Evolutionary conservation across 768 basidiomycete species (phyloP), one percentile per base, ranked within the genome.

Genomic region (Coprinellus aureogranulatus): DNA sequence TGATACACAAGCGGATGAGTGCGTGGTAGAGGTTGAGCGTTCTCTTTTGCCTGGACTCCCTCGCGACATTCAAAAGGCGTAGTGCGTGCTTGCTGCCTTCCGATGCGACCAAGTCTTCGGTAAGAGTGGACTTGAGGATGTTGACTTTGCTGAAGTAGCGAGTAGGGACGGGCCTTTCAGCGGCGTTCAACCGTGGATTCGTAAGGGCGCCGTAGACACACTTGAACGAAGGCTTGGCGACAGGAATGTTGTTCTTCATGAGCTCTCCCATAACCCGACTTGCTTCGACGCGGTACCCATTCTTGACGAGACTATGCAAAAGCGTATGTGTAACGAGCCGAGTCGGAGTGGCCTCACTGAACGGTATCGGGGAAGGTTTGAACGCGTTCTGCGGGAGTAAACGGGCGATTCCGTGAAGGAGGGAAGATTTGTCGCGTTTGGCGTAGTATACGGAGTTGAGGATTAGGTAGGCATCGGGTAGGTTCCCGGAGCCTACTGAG

Each of bases 311-410:
- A 28, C 79, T 77, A 50, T 92, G 90, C 10, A 92, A 61, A 40
- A 92, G 75, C 26, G 77, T 72, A 62, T 92, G 89, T 0, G 83
- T 79, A 18, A 85, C 71, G 2, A 91, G 73, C 22, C 82, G 83
- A 2, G 83, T 79, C 25, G 89, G 81, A 10, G 88, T 70, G 0
- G 77, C 68, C 34, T 68, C 71, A 48, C 77, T 75, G 59, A 87
- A 84, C 16, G 77, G 26, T 25, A 68, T 59, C 16, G 60, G 59
- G 2, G 55, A 50, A 14, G 59, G 39, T 41, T 54, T 56, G 26
- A 58, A 31, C 10, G 39, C 59, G 20, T 53, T 45, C 23, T 58
- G 47, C 14, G 16, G 46, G 56, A 62, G 53, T 48, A 40, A 25
- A 39, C 45, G 22, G 57, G 47, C 44, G 31, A 54, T 41, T 51